phyloP scores from a whole-genome alignment of 1,139 yeast species.

The Nakaseomyces glabratus region DNA sequence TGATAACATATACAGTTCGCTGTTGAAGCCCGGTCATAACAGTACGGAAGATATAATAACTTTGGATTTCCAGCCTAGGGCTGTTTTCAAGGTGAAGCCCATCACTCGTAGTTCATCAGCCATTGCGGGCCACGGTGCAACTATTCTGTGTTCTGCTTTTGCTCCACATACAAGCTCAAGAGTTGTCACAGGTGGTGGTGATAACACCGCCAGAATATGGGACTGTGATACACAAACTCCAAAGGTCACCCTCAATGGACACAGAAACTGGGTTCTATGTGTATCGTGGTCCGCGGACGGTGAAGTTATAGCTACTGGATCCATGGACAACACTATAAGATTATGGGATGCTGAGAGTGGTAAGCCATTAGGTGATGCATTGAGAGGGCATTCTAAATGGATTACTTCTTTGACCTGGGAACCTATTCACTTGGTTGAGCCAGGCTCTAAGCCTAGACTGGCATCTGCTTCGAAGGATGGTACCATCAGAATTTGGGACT shows the following conservation, averaged over 20 bases:
- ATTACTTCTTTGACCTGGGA: constrained; percentile 89
- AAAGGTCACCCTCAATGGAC: constrained; percentile 69
- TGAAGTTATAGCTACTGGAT: constrained; percentile 83
- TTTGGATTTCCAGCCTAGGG: constrained; percentile 86
- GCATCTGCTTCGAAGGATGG: constrained; percentile 92
- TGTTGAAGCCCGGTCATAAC: constrained; percentile 76
- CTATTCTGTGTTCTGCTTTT: constrained; percentile 84
- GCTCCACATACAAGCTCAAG: constrained; percentile 83
- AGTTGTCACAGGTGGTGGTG: constrained; percentile 96
- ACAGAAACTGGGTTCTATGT: constrained; percentile 86
- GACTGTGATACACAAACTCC: constrained; percentile 96
- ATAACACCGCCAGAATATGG: constrained; percentile 95
- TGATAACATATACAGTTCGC: constrained; percentile 66
- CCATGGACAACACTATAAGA: constrained; percentile 85
- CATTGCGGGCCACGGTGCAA: constrained; percentile 91
- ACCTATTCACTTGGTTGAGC: constrained; percentile 71
- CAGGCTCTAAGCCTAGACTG: constrained; percentile 59
- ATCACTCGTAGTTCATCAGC: constrained; percentile 89
- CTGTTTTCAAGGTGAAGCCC: constrained; percentile 86
- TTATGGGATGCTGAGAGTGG: constrained; percentile 83
- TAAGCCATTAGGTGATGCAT: constrained; percentile 59
- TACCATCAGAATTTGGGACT: constrained; percentile 84
- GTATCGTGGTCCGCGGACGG: constrained; percentile 96
- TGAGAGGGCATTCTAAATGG: constrained; percentile 83
- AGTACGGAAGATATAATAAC: constrained; percentile 92